Evolutionary conservation across 164 flowering plant genomes (phyloP).

Genomic region (Kingdonia uniflora): DNA sequence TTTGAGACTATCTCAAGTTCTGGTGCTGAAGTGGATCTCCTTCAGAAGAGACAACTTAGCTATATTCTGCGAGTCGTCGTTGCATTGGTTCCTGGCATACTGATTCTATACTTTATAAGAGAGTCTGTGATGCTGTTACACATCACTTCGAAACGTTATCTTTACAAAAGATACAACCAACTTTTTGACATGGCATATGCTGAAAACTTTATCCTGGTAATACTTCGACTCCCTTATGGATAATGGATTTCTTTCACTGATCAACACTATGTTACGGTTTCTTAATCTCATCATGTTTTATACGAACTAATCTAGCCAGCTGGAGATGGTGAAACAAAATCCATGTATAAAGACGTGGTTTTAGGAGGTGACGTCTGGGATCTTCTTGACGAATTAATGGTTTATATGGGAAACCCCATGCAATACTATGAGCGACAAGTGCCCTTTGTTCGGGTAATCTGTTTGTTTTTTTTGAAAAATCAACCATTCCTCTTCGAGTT

Average conservation of each 20-base stretch:
- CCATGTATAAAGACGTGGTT: constrained; percentile 85
- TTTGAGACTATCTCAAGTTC: constrained; percentile 79
- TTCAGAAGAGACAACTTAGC: constrained; percentile 72
- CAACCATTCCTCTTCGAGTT: no score
- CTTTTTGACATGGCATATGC: constrained; percentile 85
- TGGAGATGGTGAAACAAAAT: constrained; percentile 63
- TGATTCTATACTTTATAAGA: constrained; percentile 71
- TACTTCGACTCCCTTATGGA: neutral
- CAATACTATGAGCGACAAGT: constrained; percentile 75
- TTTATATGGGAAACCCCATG: constrained; percentile 94
- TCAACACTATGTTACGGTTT: neutral
- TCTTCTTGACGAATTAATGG: constrained; percentile 94
- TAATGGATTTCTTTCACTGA: neutral
- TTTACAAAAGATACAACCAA: constrained; percentile 74
- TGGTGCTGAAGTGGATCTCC: constrained; percentile 95
- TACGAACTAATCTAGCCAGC: constrained; percentile 50
- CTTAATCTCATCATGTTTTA: constrained; percentile 5
- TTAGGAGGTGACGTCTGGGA: constrained; percentile 99
- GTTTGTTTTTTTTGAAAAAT: constrained; percentile 4
- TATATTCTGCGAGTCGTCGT: constrained; percentile 57
- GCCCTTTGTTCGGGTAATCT: constrained; percentile 79
- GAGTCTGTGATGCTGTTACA: constrained; percentile 67
- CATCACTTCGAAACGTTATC: constrained; percentile 59
- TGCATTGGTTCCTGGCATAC: constrained; percentile 73
- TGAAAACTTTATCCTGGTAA: constrained; percentile 90